phyloP scores from a whole-genome alignment of 2,329 filamentous ascomycete genomes.

The Aspergillus pseudotamarii region DNA sequence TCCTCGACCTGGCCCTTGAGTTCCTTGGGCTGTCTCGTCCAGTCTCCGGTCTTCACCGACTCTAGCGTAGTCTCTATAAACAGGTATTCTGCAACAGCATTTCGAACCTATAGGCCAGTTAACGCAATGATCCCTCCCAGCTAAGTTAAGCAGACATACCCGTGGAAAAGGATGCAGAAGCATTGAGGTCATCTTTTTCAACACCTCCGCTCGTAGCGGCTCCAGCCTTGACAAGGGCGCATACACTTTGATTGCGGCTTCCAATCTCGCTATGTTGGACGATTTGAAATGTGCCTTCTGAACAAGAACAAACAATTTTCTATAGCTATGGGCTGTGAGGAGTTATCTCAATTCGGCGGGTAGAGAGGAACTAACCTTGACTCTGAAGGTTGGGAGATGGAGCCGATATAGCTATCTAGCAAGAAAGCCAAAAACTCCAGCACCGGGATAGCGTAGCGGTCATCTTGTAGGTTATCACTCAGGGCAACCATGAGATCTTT shows the following conservation, averaged over 20 bases:
- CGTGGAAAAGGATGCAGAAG: slow-evolving; percentile 81
- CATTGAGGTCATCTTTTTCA: slow-evolving; percentile 71
- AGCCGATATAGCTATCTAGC: slow-evolving; percentile 60
- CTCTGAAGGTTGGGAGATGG: slow-evolving; percentile 49
- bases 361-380: slow-evolving; percentile 30
- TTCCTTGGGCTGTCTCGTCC: slow-evolving; percentile 37
- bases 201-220: slow-evolving; percentile 57
- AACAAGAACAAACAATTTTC: slow-evolving; percentile 67
- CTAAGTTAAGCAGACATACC: slow-evolving; percentile 50
- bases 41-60: slow-evolving; percentile 37
- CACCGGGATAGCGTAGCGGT: slow-evolving; percentile 73
- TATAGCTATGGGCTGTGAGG: slow-evolving; percentile 45
- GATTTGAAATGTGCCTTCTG: slow-evolving; percentile 84
- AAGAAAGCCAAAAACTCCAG: slow-evolving; percentile 79
- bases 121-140: neutral
- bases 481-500: slow-evolving; percentile 59
- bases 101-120: slow-evolving; percentile 35
- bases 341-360: slow-evolving; percentile 8
- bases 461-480: slow-evolving; percentile 57
- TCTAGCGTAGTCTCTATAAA: slow-evolving; percentile 38
- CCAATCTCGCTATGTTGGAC: slow-evolving; percentile 77
- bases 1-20: slow-evolving; percentile 37
- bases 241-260: slow-evolving; percentile 80
- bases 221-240: slow-evolving; percentile 64
- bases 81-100: slow-evolving; percentile 38